Evolutionary conservation across 345 rosid genomes (phyloP), one percentile per base, ranked within the genome.

Genomic region (Euphorbia peplus): DNA sequence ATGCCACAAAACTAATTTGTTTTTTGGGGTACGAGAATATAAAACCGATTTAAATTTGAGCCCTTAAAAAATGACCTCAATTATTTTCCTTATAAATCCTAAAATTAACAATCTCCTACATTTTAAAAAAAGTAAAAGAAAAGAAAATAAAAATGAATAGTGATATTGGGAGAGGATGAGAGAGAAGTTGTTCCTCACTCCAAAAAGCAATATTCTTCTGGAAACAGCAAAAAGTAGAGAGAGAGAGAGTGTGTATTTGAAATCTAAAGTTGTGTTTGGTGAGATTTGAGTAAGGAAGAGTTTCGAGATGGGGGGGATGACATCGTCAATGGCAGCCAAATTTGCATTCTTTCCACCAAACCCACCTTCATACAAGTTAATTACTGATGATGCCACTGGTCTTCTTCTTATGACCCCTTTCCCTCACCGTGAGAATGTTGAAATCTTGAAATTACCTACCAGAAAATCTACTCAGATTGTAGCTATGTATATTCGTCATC

Each of bases 281-380:
- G n/a, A n/a, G n/a, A n/a, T n/a, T n/a, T n/a, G 61, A 50, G 42
- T 32, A 78, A 44, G 63, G 28, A 11, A 46, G 70, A n/a, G n/a
- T n/a, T n/a, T n/a, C n/a, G n/a, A 70, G 63, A 88, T 93, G 97
- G 97, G 97, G 32, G 96, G 97, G 70, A 95, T 93, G 61, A 86
- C 97, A 24, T 93, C 98, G 32, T 89, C 98, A n/a, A 91, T 93
- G 97, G 97, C 98, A 26, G 96, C 96, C 12, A 93, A 91, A 72
- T 85, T 93, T 61, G 97, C 98, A 11, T 93, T 93, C 76, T 93
- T 91, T 66, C 95, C 96, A 1, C 98, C 97, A 47, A 93, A 78
- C 88, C 98, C 97, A 32, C 90, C 97, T 2, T 84, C 98, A 14
- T 93, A 93, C 83, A 89, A 81, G 84, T 71, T 91, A 3, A 44